A percentile compares a stretch with the other conserved stretches of the same genome.
Conservation (phyloP, 192 early-diverging fungal species). For the Podila horticola region DNA sequence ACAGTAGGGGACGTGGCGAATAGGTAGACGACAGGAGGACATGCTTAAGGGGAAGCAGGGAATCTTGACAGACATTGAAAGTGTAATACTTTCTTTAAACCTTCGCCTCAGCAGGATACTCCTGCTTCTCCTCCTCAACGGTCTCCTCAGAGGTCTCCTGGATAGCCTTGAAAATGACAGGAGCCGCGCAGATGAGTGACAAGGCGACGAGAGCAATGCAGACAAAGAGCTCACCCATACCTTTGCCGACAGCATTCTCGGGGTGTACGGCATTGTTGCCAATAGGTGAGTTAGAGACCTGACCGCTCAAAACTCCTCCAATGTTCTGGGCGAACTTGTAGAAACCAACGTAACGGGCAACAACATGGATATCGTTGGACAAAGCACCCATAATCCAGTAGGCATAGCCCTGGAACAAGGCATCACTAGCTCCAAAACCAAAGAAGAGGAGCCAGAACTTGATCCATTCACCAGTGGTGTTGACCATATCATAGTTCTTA, state of each 20-base stretch:
- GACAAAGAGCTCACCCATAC: constrained; percentile 5
- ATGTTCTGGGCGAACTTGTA: no score
- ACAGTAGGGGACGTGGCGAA: no score
- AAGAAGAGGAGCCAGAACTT: constrained; percentile 72
- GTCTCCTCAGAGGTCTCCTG: background rate
- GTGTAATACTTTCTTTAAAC: constrained; percentile 6
- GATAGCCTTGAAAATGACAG: constrained; percentile 4
- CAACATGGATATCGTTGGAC: constrained; percentile 75
- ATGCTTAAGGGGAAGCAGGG: no score
- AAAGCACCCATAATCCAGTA: constrained; percentile 88
- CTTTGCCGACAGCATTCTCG: constrained; percentile 5
- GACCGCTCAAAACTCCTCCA: background rate
- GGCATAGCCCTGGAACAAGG: constrained; percentile 73
- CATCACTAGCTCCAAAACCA: constrained; percentile 76
- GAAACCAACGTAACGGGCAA: constrained; percentile 68
- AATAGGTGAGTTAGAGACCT: constrained; percentile 5
- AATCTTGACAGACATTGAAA: background rate
- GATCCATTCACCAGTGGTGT: constrained; percentile 32
- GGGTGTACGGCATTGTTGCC: background rate
- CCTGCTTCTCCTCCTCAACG: constrained; percentile 6
- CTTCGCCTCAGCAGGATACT: constrained; percentile 7
- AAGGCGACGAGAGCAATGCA: constrained; percentile 5
- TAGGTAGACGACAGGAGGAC: no score
- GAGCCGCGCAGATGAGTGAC: constrained; percentile 3
- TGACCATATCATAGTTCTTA: constrained; percentile 43